Conservation (phyloP, 2,329 filamentous ascomycete species). For the Cladorrhinum sp. region DNA sequence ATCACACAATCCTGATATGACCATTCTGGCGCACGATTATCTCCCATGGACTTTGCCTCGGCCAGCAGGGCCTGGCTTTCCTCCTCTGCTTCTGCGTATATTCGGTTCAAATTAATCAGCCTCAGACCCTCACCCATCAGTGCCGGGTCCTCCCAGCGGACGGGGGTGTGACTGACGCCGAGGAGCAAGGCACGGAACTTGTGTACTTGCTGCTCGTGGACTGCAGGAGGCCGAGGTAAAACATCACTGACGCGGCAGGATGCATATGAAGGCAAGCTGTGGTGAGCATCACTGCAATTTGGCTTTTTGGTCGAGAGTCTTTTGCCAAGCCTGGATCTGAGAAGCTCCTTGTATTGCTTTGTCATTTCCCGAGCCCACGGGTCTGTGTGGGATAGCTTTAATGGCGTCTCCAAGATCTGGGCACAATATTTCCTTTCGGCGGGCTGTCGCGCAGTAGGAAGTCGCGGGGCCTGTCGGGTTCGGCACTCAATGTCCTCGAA, state of each 20-base stretch:
- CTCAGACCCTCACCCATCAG: constrained; percentile 87
- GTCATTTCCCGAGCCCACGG: not conserved
- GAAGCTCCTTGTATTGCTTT: not conserved
- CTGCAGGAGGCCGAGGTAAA: constrained; percentile 67
- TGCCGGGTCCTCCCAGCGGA: constrained; percentile 94
- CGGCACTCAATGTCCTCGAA: constrained; percentile 1
- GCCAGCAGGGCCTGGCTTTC: constrained; percentile 84
- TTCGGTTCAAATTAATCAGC: constrained; percentile 80
- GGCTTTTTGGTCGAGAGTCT: not conserved
- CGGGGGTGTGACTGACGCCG: constrained; percentile 80
- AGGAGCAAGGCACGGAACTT: constrained; percentile 80
- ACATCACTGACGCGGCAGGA: not conserved
- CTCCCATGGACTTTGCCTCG: constrained; percentile 75
- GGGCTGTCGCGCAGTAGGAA: not conserved
- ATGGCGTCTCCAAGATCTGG: not conserved
- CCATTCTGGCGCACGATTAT: constrained; percentile 79
- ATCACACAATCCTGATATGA: constrained; percentile 97
- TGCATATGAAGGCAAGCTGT: too few relatives aligned
- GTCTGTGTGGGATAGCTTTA: not conserved
- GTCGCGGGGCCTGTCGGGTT: not conserved
- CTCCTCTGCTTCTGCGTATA: constrained; percentile 92
- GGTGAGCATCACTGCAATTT: not conserved
- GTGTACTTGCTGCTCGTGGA: constrained; percentile 61
- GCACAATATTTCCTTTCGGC: not conserved
- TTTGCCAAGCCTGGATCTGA: not conserved